Conservation (phyloP, 495 filamentous ascomycete species). For the Articulospora tetracladia region DNA sequence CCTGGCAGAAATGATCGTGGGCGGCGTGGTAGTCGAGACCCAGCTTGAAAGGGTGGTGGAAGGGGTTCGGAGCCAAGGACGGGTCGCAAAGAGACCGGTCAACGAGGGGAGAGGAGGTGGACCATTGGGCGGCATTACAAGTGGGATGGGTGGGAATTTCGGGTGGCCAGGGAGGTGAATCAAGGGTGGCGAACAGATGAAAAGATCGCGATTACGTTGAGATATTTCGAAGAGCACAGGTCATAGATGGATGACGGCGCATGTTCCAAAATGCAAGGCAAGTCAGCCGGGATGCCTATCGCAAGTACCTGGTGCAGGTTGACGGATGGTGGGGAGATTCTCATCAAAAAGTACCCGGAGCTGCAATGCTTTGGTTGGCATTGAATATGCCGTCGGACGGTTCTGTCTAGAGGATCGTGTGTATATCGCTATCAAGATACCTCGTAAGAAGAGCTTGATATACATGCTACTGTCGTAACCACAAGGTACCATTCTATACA, state of each 20-base stretch:
- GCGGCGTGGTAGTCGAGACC: conserved; percentile 94
- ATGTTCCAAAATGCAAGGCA: not conserved
- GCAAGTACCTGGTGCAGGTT: no score
- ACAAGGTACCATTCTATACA: no score
- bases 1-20: conserved; percentile 91
- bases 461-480: no score
- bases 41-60: conserved; percentile 81
- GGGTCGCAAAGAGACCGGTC: conserved; percentile 65
- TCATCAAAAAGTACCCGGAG: no score
- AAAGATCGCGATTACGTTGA: not conserved
- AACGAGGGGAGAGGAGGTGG: conserved; percentile 43
- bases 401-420: no score
- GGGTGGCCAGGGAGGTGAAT: conserved; percentile 53
- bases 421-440: no score
- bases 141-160: conserved; percentile 53
- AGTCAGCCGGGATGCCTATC: not conserved
- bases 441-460: no score
- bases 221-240: no score
- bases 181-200: not conserved
- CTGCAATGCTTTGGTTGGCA: no score
- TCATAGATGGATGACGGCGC: no score
- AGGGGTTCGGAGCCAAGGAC: conserved; percentile 76
- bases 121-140: conserved; percentile 33
- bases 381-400: no score
- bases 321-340: no score